Evolutionary conservation across 345 rosid species (phyloP).

Genomic region (Camelina laxa): DNA sequence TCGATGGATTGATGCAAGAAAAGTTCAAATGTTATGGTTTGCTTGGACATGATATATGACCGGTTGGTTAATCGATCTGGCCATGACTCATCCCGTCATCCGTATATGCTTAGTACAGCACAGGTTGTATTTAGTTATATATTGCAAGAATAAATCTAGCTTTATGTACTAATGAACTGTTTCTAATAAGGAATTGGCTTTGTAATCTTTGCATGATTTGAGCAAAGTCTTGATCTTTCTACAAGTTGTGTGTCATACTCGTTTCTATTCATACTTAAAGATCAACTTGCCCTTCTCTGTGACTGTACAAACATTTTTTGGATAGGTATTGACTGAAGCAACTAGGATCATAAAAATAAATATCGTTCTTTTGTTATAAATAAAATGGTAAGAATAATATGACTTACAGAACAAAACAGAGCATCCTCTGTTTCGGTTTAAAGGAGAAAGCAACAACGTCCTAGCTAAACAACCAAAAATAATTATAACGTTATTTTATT

Average conservation of each 20-base stretch:
- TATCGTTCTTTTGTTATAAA: background rate
- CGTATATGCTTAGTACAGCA: background rate
- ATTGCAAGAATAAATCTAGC: background rate
- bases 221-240: background rate
- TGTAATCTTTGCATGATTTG: background rate
- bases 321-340: background rate
- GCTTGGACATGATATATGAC: background rate
- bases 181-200: background rate
- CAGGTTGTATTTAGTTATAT: background rate
- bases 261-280: background rate
- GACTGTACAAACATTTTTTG: background rate
- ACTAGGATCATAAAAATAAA: background rate
- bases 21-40: slow-evolving; percentile 32
- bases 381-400: background rate
- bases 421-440: slow-evolving; percentile 5
- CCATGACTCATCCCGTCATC: background rate
- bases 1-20: slow-evolving; percentile 18
- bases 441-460: background rate
- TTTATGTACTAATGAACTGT: background rate
- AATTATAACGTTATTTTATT: too few relatives aligned
- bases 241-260: background rate
- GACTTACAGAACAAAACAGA: background rate
- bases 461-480: too few relatives aligned
- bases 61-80: background rate
- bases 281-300: too few relatives aligned